phyloP scores from a whole-genome alignment of 192 early-diverging fungal genomes.

The Umbelopsis vinacea region DNA sequence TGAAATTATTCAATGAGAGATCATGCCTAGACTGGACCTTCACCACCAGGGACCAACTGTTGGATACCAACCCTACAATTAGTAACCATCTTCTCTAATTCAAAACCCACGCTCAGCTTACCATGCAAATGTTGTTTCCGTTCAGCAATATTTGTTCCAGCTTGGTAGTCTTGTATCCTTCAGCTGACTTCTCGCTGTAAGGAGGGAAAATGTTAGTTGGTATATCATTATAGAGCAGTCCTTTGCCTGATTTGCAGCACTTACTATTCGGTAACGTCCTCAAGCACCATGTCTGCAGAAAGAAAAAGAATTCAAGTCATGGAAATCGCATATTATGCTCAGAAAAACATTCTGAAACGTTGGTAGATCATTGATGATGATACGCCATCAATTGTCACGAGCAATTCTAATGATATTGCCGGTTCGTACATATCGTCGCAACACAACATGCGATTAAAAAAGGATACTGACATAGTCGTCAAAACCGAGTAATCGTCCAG shows the following conservation, averaged over 20 bases:
- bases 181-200: constrained; percentile 74
- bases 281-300: constrained; percentile 88
- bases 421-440: not conserved
- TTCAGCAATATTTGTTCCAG: constrained; percentile 93
- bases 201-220: not conserved
- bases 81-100: no score
- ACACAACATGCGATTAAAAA: constrained; percentile 16
- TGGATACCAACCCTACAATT: not conserved
- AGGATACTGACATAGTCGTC: constrained; percentile 93
- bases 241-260: constrained; percentile 31
- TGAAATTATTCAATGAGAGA: not conserved
- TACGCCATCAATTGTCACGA: no score
- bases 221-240: constrained; percentile 6
- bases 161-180: constrained; percentile 75
- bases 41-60: constrained; percentile 60
- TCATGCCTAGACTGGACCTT: constrained; percentile 43
- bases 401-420: not conserved
- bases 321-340: not conserved
- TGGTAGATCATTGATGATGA: no score
- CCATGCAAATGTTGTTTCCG: constrained; percentile 97
- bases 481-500: constrained; percentile 94
- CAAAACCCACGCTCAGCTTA: constrained; percentile 34
- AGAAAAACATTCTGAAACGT: not conserved
- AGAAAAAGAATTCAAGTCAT: not conserved
- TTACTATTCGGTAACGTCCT: constrained; percentile 95